These are phyloP conservation scores for Trichoderma arundinaceum DNA, from an alignment of 2,329 filamentous ascomycete genomes.

Conservation along the genomic window DNA sequence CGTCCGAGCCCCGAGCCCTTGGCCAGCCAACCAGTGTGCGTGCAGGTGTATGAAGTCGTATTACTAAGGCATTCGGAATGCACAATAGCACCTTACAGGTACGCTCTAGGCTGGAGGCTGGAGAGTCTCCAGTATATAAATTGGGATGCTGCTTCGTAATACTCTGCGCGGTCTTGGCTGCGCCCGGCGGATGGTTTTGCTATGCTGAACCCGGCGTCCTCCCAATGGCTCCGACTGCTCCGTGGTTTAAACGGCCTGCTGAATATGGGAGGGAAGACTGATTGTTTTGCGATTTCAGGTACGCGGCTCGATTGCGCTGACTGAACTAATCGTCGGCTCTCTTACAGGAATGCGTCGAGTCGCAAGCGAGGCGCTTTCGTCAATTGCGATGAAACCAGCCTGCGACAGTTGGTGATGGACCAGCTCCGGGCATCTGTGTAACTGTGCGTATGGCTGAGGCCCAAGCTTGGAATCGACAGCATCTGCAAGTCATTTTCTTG, in stretches of 20 bases:
- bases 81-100: no score
- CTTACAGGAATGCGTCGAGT: conserved; percentile 8
- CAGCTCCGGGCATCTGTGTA: not conserved
- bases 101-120: no score
- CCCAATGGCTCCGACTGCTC: not conserved
- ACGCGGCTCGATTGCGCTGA: not conserved
- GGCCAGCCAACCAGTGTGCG: no score
- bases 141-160: conserved; percentile 9
- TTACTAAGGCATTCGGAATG: no score
- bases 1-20: no score
- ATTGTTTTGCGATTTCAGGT: not conserved
- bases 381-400: conserved; percentile 28
- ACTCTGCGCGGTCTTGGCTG: not conserved
- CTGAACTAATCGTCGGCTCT: conserved; percentile 1
- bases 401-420: conserved; percentile 21
- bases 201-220: conserved; percentile 3
- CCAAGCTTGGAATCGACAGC: not conserved
- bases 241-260: conserved; percentile 1
- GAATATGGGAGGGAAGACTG: not conserved
- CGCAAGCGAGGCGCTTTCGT: conserved; percentile 2
- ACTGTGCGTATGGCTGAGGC: not conserved
- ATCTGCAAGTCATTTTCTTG: not conserved
- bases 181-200: not conserved
- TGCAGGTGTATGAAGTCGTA: no score
- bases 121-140: no score